These are phyloP conservation scores for Symbiodinium pilosum DNA, from an alignment of 73 alveolate species.

Conservation along the genomic window DNA sequence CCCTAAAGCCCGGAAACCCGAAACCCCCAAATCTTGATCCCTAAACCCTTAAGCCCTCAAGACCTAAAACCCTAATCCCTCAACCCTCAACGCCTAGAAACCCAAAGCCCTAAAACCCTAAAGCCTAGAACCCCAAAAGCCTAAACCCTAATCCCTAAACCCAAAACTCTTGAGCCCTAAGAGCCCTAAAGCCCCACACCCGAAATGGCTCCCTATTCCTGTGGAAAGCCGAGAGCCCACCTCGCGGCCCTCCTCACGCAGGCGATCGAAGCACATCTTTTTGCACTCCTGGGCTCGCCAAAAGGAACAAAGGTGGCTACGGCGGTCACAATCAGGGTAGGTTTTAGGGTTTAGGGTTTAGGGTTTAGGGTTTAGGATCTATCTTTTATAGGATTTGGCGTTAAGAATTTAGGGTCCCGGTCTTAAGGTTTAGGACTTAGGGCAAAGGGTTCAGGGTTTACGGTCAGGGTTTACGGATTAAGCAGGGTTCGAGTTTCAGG, in stretches of 20 bases:
- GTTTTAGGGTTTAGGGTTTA: not conserved
- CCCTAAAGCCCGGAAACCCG: not conserved
- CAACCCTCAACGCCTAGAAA: not conserved
- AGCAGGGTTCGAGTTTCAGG: too few relatives aligned
- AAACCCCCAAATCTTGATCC: not conserved
- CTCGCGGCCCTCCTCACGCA: slow-evolving; percentile 93
- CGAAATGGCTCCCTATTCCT: not conserved
- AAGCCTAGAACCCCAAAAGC: not conserved
- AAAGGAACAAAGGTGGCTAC: slow-evolving; percentile 57
- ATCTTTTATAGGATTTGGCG: not conserved
- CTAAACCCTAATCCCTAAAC: not conserved
- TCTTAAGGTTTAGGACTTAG: too few relatives aligned
- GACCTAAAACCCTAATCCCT: not conserved
- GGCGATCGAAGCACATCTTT: slow-evolving; percentile 94
- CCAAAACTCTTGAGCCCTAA: not conserved
- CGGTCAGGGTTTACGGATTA: too few relatives aligned
- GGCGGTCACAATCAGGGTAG: not conserved
- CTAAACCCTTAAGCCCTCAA: not conserved
- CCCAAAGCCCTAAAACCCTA: not conserved
- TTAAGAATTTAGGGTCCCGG: not conserved
- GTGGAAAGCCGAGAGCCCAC: not conserved
- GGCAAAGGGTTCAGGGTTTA: not conserved
- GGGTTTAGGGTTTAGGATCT: not conserved
- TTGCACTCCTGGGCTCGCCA: slow-evolving; percentile 90
- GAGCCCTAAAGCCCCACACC: not conserved